Base-by-base conservation (phyloP, 2,329 filamentous ascomycete species). In the Colletotrichum acutatum region DNA sequence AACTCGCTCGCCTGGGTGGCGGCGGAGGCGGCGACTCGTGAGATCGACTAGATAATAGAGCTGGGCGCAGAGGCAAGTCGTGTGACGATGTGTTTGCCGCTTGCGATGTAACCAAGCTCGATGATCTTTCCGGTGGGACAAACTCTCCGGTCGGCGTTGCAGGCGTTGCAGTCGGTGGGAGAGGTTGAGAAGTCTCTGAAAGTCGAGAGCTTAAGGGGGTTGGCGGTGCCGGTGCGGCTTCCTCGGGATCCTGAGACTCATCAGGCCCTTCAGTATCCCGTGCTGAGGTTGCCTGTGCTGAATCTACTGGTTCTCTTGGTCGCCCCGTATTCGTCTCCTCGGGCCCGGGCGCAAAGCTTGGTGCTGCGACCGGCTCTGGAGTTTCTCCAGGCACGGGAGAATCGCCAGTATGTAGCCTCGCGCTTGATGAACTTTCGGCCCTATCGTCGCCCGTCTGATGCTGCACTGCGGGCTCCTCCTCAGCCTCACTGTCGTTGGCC, bases 241-340 rank as follows among this genome's bases (percentile, higher is more conserved):
- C 66, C 49, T 72, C 71, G 71, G 71, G 54, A 70, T 70, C 71
- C 66, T 72, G 71, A 72, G 71, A 72, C 71, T 70, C 60, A 28
- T 61, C 60, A 65, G 66, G 54, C 57, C 63, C 56, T 60, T 66
- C 54, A 19, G 63, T 61, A 53, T 66, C 66, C 71, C 61, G 71
- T 72, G 71, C 71, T 34, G 71, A 70, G 56, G 66, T 61, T 66
- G 71, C 60, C 71, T 63, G 71, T 72, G 71, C 71, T 70, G 66
- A 54, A 32, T 60, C 60, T 66, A 32, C 46, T 60, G 28, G 28
- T 42, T 60, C 71, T 37, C 56, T 26, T 32, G 56, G 49, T 70
- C 19, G 66, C 54, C 49, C 66, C 22, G 49, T 61, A 61, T 61
- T 69, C 8, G 66, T 70, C 71, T 56, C 46, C 66, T 65, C 71